These are phyloP conservation scores for Dictyostelium citrinum DNA, from an alignment of 78 protist species.

Conservation along the genomic window DNA sequence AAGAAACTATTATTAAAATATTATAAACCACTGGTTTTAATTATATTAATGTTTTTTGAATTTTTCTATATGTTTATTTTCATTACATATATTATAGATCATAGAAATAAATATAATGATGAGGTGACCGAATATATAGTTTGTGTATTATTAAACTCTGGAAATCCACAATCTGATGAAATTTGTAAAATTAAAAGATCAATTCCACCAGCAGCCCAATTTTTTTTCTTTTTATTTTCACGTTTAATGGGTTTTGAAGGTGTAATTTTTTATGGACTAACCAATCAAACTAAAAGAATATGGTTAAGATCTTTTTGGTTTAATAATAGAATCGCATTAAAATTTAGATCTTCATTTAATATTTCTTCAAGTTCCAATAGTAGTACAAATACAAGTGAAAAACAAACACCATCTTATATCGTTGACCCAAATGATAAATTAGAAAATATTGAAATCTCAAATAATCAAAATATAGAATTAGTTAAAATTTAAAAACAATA, in stretches of 20 bases:
- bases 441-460: too few relatives aligned
- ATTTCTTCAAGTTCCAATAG: too few relatives aligned
- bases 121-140: not conserved
- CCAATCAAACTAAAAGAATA: not conserved
- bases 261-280: slow-evolving; percentile 13
- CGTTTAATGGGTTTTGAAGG: slow-evolving; percentile 26
- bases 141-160: not conserved
- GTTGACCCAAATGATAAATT: too few relatives aligned
- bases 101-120: too few relatives aligned
- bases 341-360: not conserved
- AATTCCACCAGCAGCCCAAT: not conserved
- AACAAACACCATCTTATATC: too few relatives aligned
- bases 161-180: not conserved
- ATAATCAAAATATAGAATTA: too few relatives aligned
- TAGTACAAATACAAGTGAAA: too few relatives aligned
- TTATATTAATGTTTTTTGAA: not conserved
- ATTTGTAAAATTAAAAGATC: not conserved
- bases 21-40: not conserved
- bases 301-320: slow-evolving; percentile 6
- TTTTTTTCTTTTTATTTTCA: not conserved
- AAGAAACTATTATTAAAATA: not conserved
- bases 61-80: slow-evolving; percentile 1
- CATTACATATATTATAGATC: too few relatives aligned
- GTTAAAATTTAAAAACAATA: too few relatives aligned
- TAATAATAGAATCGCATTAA: not conserved